Conservation (phyloP, 257 asterid species). For the Gentiana macrophylla region DNA sequence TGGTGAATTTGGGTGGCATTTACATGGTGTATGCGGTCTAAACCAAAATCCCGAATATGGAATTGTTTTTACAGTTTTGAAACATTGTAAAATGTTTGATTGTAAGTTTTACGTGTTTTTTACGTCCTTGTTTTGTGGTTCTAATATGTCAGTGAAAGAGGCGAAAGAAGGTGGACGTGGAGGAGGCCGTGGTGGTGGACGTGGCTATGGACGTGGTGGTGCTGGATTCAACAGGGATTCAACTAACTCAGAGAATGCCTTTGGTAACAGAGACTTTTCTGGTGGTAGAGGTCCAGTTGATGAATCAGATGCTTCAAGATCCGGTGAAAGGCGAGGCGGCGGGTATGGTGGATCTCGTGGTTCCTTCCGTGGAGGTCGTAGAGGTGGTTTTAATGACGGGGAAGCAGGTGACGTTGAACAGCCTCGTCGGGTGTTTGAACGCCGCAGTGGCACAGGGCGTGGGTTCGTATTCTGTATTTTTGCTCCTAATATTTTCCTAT, state of each 20-base stretch:
- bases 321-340: conserved; percentile 57
- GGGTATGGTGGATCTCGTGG: conserved; percentile 53
- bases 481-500: too few relatives aligned
- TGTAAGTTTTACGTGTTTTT: too few relatives aligned
- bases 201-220: conserved; percentile 55
- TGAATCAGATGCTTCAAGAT: conserved; percentile 36
- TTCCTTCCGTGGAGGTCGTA: conserved; percentile 52
- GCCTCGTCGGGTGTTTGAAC: conserved; percentile 55
- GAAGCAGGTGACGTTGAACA: conserved; percentile 61
- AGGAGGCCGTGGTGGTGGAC: conserved; percentile 64
- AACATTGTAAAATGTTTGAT: too few relatives aligned
- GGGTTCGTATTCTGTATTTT: conserved; percentile 28
- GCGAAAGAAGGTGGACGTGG: conserved; percentile 38
- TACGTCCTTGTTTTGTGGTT: too few relatives aligned
- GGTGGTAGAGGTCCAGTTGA: conserved; percentile 37
- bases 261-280: conserved; percentile 42
- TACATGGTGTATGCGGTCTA: too few relatives aligned
- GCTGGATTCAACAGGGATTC: conserved; percentile 54
- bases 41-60: too few relatives aligned
- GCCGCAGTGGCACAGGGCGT: conserved; percentile 68
- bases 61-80: too few relatives aligned
- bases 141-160: conserved; percentile 45
- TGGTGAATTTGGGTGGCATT: too few relatives aligned
- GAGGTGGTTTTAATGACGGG: conserved; percentile 65
- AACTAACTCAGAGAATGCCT: conserved; percentile 23